Evolutionary conservation across 1,284 basidiomycete species (phyloP).

Genomic region (Phellopilus nigrolimitatus): DNA sequence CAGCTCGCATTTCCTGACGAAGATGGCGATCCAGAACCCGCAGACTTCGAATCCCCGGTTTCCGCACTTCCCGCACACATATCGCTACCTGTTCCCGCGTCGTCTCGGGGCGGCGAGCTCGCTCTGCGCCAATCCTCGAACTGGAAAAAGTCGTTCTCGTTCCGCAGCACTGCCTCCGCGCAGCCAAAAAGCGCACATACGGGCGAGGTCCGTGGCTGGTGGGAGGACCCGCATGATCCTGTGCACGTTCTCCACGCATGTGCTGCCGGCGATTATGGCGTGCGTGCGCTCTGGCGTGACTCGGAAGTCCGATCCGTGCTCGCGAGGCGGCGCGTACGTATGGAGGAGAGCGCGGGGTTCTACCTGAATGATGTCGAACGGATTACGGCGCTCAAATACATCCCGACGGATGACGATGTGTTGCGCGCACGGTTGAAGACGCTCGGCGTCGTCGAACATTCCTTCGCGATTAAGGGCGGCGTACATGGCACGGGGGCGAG

Average conservation of each 20-base stretch:
- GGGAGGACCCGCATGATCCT: constrained; percentile 78
- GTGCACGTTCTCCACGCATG: constrained; percentile 64
- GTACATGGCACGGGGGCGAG: constrained; percentile 53
- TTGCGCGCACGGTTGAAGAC: constrained; percentile 68
- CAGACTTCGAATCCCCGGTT: constrained; percentile 41
- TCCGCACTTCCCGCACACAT: constrained; percentile 21
- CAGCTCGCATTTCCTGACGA: constrained; percentile 58
- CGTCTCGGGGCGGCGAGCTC: constrained; percentile 37
- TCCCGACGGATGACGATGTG: constrained; percentile 75
- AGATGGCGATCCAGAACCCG: constrained; percentile 48
- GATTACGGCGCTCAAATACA: constrained; percentile 74
- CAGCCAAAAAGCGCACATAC: constrained; percentile 56
- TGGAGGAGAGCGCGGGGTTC: constrained; percentile 80
- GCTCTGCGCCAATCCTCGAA: constrained; percentile 58
- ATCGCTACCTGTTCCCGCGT: constrained; percentile 18
- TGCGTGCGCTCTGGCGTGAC: constrained; percentile 71
- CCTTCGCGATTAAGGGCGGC: constrained; percentile 56
- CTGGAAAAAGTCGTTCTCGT: constrained; percentile 67
- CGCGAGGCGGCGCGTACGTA: constrained; percentile 54
- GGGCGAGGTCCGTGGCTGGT: constrained; percentile 72
- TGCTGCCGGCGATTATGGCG: constrained; percentile 39
- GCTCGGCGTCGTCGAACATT: constrained; percentile 71
- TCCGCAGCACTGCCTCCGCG: constrained; percentile 52
- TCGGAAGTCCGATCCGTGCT: constrained; percentile 53
- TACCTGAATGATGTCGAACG: constrained; percentile 75